Evolutionary conservation across 2,329 filamentous ascomycete genomes (phyloP).

Genomic region (Xylariales sp.): DNA sequence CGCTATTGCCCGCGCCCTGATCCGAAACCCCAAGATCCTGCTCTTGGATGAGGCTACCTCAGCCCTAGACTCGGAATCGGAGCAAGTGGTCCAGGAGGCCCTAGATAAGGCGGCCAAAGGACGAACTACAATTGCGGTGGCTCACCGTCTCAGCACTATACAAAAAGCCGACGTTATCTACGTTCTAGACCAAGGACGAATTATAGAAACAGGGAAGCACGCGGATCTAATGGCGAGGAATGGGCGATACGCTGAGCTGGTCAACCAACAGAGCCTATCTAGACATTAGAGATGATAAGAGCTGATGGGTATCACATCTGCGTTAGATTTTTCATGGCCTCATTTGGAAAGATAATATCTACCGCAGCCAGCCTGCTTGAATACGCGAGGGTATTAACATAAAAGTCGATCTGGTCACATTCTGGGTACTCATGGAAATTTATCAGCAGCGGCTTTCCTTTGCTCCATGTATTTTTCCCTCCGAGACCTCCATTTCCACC

Average conservation of each 20-base stretch:
- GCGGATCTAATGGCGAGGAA: slow-evolving; percentile 66
- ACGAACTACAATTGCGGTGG: slow-evolving; percentile 91
- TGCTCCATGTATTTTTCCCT: not conserved
- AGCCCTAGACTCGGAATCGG: slow-evolving; percentile 88
- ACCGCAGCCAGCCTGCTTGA: no score
- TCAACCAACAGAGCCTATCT: slow-evolving; percentile 73
- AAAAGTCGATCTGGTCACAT: no score
- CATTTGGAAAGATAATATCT: no score
- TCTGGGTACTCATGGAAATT: no score
- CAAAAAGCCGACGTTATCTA: slow-evolving; percentile 92
- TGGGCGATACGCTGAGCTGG: slow-evolving; percentile 77
- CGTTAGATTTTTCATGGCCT: no score
- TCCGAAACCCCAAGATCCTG: slow-evolving; percentile 87
- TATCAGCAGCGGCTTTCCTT: no score
- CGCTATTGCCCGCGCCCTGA: slow-evolving; percentile 84
- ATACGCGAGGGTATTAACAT: no score
- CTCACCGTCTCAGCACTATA: slow-evolving; percentile 91
- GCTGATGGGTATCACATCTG: no score
- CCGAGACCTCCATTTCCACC: not conserved
- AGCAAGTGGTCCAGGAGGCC: slow-evolving; percentile 89
- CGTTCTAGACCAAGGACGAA: slow-evolving; percentile 79
- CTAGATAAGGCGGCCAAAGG: slow-evolving; percentile 80
- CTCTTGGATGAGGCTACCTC: slow-evolving; percentile 94
- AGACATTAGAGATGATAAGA: slow-evolving; percentile 44
- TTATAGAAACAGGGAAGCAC: slow-evolving; percentile 89